These are phyloP conservation scores for Alternaria infectoria DNA, from an alignment of 2,329 filamentous ascomycete genomes.

Conservation along the genomic window DNA sequence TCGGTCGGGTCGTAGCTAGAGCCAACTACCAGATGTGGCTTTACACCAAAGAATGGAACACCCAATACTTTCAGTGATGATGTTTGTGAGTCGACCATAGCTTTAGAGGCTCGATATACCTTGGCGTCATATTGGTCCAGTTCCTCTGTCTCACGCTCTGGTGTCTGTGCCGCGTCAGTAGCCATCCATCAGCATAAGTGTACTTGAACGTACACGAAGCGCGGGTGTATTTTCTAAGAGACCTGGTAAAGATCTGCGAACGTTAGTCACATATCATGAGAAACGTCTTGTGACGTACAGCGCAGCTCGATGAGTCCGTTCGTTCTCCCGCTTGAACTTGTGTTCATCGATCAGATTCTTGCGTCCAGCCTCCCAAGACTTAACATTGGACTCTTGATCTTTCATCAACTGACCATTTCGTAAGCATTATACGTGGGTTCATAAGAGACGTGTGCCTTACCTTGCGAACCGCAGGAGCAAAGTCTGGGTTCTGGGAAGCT, in stretches of 20 bases:
- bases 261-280: conserved; percentile 3
- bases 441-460: conserved; percentile 29
- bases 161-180: conserved; percentile 42
- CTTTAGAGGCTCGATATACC: conserved; percentile 64
- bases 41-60: conserved; percentile 43
- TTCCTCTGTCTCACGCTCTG: conserved; percentile 60
- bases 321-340: conserved; percentile 57
- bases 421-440: not conserved
- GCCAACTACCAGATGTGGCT: conserved; percentile 29
- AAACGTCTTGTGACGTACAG: conserved; percentile 51
- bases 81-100: conserved; percentile 66
- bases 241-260: conserved; percentile 34
- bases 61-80: conserved; percentile 62
- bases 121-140: conserved; percentile 66
- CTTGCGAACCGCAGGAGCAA: conserved; percentile 49
- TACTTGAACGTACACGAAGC: conserved; percentile 26
- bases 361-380: conserved; percentile 64
- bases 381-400: conserved; percentile 68
- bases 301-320: conserved; percentile 61
- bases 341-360: conserved; percentile 60
- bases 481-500: conserved; percentile 52
- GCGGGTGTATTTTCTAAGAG: conserved; percentile 28
- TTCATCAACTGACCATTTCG: conserved; percentile 59
- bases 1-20: conserved; percentile 23
- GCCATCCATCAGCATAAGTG: too few relatives aligned